Conservation (phyloP, 2,329 filamentous ascomycete species). For the Beauveria medogensis region DNA sequence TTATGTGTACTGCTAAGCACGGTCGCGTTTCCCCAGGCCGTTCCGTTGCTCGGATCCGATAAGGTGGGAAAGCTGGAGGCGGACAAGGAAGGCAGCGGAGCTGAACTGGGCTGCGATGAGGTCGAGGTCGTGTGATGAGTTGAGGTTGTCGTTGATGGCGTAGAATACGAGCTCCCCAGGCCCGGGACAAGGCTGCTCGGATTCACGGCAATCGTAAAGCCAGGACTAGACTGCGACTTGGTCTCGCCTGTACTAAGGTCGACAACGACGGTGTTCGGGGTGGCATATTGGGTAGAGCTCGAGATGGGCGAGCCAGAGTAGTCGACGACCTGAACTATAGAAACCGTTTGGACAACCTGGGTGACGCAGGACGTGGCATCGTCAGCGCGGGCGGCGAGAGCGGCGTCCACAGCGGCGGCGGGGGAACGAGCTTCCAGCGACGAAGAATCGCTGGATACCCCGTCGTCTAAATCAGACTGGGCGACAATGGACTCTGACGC, state of each 20-base stretch:
- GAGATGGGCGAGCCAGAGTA: conserved; percentile 35
- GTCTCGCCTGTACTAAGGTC: conserved; percentile 30
- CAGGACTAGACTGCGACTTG: conserved; percentile 23
- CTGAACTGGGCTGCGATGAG: neutral
- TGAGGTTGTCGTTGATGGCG: conserved; percentile 8
- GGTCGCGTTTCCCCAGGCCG: conserved; percentile 5
- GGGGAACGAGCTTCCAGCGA: conserved; percentile 14
- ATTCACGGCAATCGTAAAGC: conserved; percentile 11
- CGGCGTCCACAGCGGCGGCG: conserved; percentile 14
- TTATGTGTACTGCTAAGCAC: neutral
- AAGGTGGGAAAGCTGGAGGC: conserved; percentile 3
- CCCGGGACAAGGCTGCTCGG: conserved; percentile 3
- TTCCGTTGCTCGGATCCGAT: conserved; percentile 9
- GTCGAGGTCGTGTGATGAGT: conserved; percentile 13
- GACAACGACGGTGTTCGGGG: conserved; percentile 30
- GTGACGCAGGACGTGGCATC: conserved; percentile 26
- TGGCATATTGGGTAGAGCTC: conserved; percentile 33
- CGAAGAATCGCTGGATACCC: conserved; percentile 9
- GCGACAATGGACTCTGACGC: conserved; percentile 19
- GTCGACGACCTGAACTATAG: conserved; percentile 46
- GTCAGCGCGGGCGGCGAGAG: conserved; percentile 5
- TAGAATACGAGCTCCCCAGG: neutral
- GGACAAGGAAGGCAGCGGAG: neutral
- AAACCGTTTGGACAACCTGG: conserved; percentile 45
- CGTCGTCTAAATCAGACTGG: conserved; percentile 14